Evolutionary conservation across 257 asterid species (phyloP).

Genomic region (Thymus mandschuricus): DNA sequence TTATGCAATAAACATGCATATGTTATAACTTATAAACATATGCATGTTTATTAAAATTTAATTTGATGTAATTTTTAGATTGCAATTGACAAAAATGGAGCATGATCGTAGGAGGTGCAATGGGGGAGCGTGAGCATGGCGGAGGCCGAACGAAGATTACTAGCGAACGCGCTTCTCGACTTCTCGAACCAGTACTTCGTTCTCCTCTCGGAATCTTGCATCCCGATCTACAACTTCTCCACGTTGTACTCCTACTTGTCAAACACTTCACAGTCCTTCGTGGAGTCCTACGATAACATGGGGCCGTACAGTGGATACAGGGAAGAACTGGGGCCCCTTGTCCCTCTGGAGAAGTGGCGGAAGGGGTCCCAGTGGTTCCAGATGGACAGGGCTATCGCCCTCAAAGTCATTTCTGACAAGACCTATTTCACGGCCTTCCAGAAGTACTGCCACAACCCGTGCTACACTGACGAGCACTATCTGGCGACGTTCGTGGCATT

Average conservation of each 20-base stretch:
- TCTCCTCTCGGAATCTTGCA: conserved; percentile 82
- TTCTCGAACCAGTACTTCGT: conserved; percentile 75
- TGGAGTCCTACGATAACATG: conserved; percentile 52
- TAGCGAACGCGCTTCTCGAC: conserved; percentile 89
- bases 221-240: conserved; percentile 83
- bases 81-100: too few species aligned
- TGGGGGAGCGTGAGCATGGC: conserved; percentile 87
- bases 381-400: conserved; percentile 60
- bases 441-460: conserved; percentile 48
- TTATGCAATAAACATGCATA: too few species aligned
- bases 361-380: conserved; percentile 94
- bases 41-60: too few species aligned
- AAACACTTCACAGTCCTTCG: conserved; percentile 56
- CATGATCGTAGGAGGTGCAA: conserved; percentile 52
- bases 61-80: too few species aligned
- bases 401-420: conserved; percentile 59
- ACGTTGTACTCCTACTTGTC: conserved; percentile 66
- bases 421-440: conserved; percentile 51
- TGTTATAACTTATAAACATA: too few species aligned
- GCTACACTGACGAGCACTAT: conserved; percentile 86
- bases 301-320: conserved; percentile 70
- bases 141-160: conserved; percentile 80
- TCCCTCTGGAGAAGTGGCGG: conserved; percentile 62
- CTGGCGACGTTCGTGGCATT: conserved; percentile 65
- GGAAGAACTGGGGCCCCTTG: conserved; percentile 51